These are phyloP conservation scores for Nannizzia gypsea DNA, from an alignment of 2,329 filamentous ascomycete genomes.

Conservation along the genomic window DNA sequence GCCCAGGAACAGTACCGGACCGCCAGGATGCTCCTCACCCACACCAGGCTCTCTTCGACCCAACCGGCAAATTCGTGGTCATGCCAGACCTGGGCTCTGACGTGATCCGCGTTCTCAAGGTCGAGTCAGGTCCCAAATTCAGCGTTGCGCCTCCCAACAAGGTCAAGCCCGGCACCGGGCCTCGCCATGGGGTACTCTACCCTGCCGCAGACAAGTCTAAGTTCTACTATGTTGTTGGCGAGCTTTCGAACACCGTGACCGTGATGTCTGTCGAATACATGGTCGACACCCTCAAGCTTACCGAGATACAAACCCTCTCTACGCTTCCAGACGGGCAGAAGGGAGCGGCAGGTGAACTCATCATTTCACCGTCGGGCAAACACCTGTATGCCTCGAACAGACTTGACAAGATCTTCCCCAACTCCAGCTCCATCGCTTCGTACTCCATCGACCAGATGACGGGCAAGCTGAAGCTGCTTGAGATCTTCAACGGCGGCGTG, in stretches of 20 bases:
- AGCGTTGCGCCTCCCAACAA: slow-evolving; percentile 34
- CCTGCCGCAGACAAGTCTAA: slow-evolving; percentile 31
- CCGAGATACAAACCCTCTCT: slow-evolving; percentile 30
- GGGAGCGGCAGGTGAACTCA: slow-evolving; percentile 46
- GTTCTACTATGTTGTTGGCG: slow-evolving; percentile 40
- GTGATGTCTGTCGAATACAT: slow-evolving; percentile 28
- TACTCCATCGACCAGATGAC: slow-evolving; percentile 43
- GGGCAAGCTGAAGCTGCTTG: slow-evolving; percentile 10
- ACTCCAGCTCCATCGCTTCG: slow-evolving; percentile 51
- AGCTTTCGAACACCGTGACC: slow-evolving; percentile 43
- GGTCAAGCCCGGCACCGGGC: slow-evolving; percentile 42
- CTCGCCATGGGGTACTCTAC: slow-evolving; percentile 47
- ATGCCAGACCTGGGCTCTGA: slow-evolving; percentile 54
- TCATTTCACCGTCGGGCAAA: slow-evolving; percentile 34
- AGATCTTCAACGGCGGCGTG: slow-evolving; percentile 11
- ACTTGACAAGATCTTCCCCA: slow-evolving; percentile 43
- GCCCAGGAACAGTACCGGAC: slow-evolving; percentile 24
- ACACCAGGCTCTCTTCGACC: slow-evolving; percentile 50
- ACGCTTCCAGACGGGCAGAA: slow-evolving; percentile 37
- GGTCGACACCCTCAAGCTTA: slow-evolving; percentile 22
- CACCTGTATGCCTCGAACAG: slow-evolving; percentile 60
- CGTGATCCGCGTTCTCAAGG: slow-evolving; percentile 44
- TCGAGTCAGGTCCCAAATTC: slow-evolving; percentile 34
- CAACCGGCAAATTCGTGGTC: slow-evolving; percentile 46
- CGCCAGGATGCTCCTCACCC: slow-evolving; percentile 47